Percentiles rank a stretch among this genome's conserved stretches.
These are phyloP conservation scores for Triticum aestivum DNA, from an alignment of 176 grass and related monocot genomes.

Conservation along the genomic window IWGSC_CS_RefSeq_v2.1 NC_057800.1:139871393-139871892, in stretches of 20 bases:
- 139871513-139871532: conserved; percentile 66
- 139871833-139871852: background rate
- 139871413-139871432: conserved; percentile 20
- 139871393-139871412: conserved; percentile 83
- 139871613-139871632: conserved; percentile 87
- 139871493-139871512: conserved; percentile 51
- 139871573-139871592: conserved; percentile 56
- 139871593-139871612: conserved; percentile 76
- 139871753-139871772: conserved; percentile 3
- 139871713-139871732: conserved; percentile 56
- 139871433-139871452: conserved; percentile 6
- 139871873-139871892: background rate
- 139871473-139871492: background rate
- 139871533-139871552: conserved; percentile 83
- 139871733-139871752: background rate
- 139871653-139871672: conserved; percentile 73
- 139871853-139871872: background rate
- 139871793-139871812: background rate
- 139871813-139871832: conserved; percentile 16
- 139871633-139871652: conserved; percentile 95
- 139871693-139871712: conserved; percentile 86
- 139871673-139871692: conserved; percentile 63
- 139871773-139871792: background rate
- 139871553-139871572: conserved; percentile 83
- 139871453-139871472: background rate